Percentiles rank a stretch among this genome's conserved stretches.
Evolutionary conservation across 495 filamentous ascomycete species (phyloP).

Genomic region (Penicillium malachiteum): DNA sequence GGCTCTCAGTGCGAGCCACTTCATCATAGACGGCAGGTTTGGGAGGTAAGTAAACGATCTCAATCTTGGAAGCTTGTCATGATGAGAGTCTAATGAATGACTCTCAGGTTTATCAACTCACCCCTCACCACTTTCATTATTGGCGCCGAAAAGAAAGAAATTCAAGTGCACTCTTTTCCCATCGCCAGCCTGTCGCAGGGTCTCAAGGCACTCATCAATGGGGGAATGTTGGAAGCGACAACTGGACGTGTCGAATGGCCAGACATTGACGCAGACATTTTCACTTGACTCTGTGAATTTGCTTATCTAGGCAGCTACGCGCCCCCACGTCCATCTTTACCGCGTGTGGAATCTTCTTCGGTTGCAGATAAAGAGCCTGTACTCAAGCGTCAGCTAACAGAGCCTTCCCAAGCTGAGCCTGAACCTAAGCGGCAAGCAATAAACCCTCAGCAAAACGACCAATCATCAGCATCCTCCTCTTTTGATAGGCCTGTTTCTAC

Average conservation of each 20-base stretch:
- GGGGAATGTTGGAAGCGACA: constrained; percentile 22
- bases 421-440: background rate
- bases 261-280: constrained; percentile 26
- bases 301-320: constrained; percentile 26
- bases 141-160: constrained; percentile 16
- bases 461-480: background rate
- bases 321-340: constrained; percentile 4
- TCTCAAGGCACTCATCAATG: constrained; percentile 20
- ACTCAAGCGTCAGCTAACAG: background rate
- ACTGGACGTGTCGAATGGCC: constrained; percentile 19
- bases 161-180: constrained; percentile 24
- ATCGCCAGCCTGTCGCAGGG: constrained; percentile 16
- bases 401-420: background rate
- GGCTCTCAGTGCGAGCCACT: no score
- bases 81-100: background rate
- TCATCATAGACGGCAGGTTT: no score
- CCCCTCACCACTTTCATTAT: constrained; percentile 12
- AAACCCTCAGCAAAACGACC: no score
- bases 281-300: constrained; percentile 29
- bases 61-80: background rate
- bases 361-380: background rate
- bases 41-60: no score
- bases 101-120: constrained; percentile 4
- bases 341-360: background rate
- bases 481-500: background rate